Evolutionary conservation across 2,329 filamentous ascomycete species (phyloP), one percentile per base, ranked within the genome.

Genomic region (Alternaria rosae): DNA sequence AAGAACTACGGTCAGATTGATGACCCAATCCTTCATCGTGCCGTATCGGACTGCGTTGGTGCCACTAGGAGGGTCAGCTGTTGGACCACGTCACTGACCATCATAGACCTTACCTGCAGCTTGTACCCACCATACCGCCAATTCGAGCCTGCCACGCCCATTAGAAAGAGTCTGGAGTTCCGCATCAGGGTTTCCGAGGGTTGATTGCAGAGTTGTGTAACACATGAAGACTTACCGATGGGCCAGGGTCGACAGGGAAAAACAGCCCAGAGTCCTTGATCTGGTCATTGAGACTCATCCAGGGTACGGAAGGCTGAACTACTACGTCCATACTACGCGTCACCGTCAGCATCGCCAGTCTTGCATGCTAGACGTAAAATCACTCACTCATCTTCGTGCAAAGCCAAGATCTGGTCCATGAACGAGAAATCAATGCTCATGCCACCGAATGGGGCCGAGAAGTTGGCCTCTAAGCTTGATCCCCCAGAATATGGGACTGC

Each of bases 231-330:
- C 77, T 69, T 69, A 79, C 78, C 21, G 80, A 81, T 38, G 90
- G 90, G 76, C 92, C 92, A 12, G 94, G 94, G 73, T 97, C 94
- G 12, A 97, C 89, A 1, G 94, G 94, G 76, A 97, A 96, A 81
- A 97, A 97, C 1, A 97, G 86, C 0, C 92, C 92, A 5, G 87
- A 89, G 41, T 87, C 85, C 78, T 91, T 87, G 72, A 91, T 88
- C 51, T 88, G 85, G 67, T 91, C 88, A 72, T 97, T 97, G 60
- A 97, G 82, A 54, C 91, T 88, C 86, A 96, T 93, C 93, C 93
- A 97, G n/a, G 91, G 90, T 10, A 97, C 90, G 7, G 91, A 92
- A 4, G 94, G 94, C 77, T 97, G 94, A 4, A 97, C 93, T 5
- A 97, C 92, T 52, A 97, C 85, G 71, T 97, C 94, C 91, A 97